A percentile compares a stretch with the other conserved stretches of the same genome.
These are phyloP conservation scores for Fusarium decemcellulare DNA, from an alignment of 2,329 filamentous ascomycete species.

Conservation along the genomic window DNA sequence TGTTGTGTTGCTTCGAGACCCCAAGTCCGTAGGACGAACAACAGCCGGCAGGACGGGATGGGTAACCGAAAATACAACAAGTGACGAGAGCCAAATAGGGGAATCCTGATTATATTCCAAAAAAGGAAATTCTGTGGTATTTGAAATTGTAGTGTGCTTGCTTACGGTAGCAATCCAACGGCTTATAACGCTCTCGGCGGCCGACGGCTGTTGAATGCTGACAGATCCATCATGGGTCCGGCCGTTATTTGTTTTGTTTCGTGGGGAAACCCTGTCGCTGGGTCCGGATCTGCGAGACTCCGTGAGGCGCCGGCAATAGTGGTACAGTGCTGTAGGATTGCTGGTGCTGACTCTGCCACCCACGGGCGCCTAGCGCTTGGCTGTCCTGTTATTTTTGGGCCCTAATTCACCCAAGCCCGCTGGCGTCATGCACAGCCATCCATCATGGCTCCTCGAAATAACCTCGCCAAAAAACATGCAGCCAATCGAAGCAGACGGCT, in stretches of 20 bases:
- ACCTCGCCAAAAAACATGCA: conserved; percentile 1
- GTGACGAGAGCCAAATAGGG: too few species aligned
- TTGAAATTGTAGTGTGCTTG: background rate
- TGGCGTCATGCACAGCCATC: conserved; percentile 35
- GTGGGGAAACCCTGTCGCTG: conserved; percentile 9
- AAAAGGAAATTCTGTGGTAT: conserved; percentile 2
- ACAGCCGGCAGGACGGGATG: too few species aligned
- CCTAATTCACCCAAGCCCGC: conserved; percentile 1
- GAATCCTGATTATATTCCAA: background rate
- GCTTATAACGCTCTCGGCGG: conserved; percentile 5
- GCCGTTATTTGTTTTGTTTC: background rate
- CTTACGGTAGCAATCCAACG: conserved; percentile 12
- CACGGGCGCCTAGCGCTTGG: conserved; percentile 29
- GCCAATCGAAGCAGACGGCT: background rate
- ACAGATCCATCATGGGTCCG: background rate
- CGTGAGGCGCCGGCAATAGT: conserved; percentile 3
- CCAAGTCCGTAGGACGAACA: too few species aligned
- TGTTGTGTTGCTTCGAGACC: too few species aligned
- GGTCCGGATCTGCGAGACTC: conserved; percentile 24
- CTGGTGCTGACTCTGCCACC: conserved; percentile 26
- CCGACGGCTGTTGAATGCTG: conserved; percentile 3
- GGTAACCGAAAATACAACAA: too few species aligned
- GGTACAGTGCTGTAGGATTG: background rate
- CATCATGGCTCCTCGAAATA: conserved; percentile 27
- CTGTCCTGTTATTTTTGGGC: conserved; percentile 30